These are phyloP conservation scores for Plenodomus lindquistii DNA, from an alignment of 2,329 filamentous ascomycete species.

Conservation along the genomic window DNA sequence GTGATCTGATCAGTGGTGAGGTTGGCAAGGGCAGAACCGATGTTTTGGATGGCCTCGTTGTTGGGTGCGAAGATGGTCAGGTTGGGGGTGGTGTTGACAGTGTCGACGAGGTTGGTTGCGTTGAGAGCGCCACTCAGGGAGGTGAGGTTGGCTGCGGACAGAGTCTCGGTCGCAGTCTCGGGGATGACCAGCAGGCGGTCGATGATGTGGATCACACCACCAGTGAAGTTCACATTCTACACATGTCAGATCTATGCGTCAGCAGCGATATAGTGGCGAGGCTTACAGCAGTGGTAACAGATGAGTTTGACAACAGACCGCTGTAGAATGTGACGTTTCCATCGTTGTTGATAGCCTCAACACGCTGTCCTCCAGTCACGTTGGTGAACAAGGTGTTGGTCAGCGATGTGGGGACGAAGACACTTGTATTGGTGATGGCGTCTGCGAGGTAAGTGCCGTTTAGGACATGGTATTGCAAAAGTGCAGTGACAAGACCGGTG, in stretches of 20 bases:
- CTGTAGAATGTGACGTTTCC: slow-evolving; percentile 56
- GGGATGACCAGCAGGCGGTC: slow-evolving; percentile 51
- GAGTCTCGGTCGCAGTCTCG: slow-evolving; percentile 31
- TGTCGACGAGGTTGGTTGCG: slow-evolving; percentile 44
- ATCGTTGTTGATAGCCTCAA: slow-evolving; percentile 51
- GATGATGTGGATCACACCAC: slow-evolving; percentile 54
- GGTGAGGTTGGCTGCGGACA: slow-evolving; percentile 42
- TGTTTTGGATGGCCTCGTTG: slow-evolving; percentile 62
- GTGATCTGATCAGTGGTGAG: slow-evolving; percentile 55
- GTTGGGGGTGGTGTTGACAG: slow-evolving; percentile 50
- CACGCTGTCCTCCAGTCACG: slow-evolving; percentile 63
- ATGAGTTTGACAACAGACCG: slow-evolving; percentile 55
- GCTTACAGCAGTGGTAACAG: slow-evolving; percentile 55
- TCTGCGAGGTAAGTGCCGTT: slow-evolving; percentile 53
- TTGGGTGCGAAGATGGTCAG: slow-evolving; percentile 68
- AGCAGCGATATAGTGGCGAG: neutral
- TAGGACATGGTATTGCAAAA: slow-evolving; percentile 63
- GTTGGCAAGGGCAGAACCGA: slow-evolving; percentile 57
- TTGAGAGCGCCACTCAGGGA: slow-evolving; percentile 49
- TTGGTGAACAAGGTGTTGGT: slow-evolving; percentile 59
- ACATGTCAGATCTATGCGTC: neutral
- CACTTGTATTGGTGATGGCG: slow-evolving; percentile 45
- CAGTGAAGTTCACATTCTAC: slow-evolving; percentile 50
- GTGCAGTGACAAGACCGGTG: slow-evolving; percentile 45
- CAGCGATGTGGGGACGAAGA: slow-evolving; percentile 56